A percentile compares a stretch with the other conserved stretches of the same genome.
phyloP scores from a whole-genome alignment of 805 yeast genomes.

The Wickerhamomyces silvicola region DNA sequence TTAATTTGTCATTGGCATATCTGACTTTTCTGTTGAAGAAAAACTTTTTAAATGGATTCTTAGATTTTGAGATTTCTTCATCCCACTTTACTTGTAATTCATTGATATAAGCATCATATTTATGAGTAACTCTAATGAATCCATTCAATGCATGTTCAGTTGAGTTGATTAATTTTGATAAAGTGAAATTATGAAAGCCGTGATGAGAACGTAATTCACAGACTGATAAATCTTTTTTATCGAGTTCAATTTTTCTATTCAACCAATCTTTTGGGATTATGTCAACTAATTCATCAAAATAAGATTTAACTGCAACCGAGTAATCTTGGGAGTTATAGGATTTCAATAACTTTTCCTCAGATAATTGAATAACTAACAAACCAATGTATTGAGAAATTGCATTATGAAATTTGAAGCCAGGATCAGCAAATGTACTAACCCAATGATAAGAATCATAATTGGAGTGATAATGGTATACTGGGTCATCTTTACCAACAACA shows the following conservation, averaged over 20 bases:
- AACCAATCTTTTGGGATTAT: constrained; percentile 35
- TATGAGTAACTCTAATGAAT: constrained; percentile 17
- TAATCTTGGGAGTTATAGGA: constrained; percentile 31
- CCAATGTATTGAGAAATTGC: constrained; percentile 50
- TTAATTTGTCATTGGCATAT: constrained; percentile 29
- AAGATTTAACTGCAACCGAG: constrained; percentile 29
- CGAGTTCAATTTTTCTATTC: constrained; percentile 10
- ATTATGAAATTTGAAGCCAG: constrained; percentile 54
- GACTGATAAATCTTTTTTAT: constrained; percentile 6
- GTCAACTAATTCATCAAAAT: constrained; percentile 30
- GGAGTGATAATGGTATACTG: constrained; percentile 72
- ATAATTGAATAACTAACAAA: constrained; percentile 37
- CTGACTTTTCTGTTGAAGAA: constrained; percentile 20
- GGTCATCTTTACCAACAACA: constrained; percentile 34
- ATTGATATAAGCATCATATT: constrained; percentile 21
- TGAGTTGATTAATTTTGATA: constrained; percentile 24
- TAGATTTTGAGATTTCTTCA: constrained; percentile 18
- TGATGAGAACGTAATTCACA: constrained; percentile 7
- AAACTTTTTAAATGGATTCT: constrained; percentile 27
- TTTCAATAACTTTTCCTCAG: constrained; percentile 43
- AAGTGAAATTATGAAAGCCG: constrained; percentile 11
- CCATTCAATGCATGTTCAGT: constrained; percentile 22
- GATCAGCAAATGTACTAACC: constrained; percentile 61
- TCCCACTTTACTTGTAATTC: constrained; percentile 24
- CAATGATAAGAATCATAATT: constrained; percentile 67